These are phyloP conservation scores for Talaromyces albobiverticillius DNA, from an alignment of 2,329 filamentous ascomycete genomes.

Conservation along the genomic window DNA sequence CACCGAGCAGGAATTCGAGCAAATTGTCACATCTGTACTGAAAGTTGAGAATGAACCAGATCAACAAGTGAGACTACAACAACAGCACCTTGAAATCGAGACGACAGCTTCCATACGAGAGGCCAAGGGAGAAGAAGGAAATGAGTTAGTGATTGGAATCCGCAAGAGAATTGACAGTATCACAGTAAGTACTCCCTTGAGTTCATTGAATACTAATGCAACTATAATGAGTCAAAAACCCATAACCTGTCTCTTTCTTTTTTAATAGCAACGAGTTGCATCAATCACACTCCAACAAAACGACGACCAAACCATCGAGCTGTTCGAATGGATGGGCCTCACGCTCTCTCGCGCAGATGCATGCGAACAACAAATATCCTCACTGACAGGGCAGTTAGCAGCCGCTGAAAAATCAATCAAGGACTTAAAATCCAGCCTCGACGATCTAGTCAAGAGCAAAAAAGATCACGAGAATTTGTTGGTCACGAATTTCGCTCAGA, in stretches of 20 bases:
- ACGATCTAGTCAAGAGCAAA: conserved; percentile 58
- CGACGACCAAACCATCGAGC: conserved; percentile 54
- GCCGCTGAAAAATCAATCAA: conserved; percentile 50
- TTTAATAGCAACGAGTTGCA: conserved; percentile 57
- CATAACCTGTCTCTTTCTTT: conserved; percentile 12
- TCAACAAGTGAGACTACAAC: conserved; percentile 10
- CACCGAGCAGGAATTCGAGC: conserved; percentile 40
- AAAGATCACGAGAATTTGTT: conserved; percentile 55
- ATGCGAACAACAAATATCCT: conserved; percentile 42
- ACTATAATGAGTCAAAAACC: conserved; percentile 17
- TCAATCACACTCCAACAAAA: conserved; percentile 51
- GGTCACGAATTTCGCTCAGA: conserved; percentile 55
- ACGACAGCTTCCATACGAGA: conserved; percentile 27
- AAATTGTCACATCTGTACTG: conserved; percentile 35
- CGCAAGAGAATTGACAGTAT: conserved; percentile 49
- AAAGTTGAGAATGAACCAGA: conserved; percentile 21
- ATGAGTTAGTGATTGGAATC: conserved; percentile 39
- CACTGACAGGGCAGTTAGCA: conserved; percentile 38
- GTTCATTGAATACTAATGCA: conserved; percentile 12
- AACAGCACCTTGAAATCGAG: conserved; percentile 28
- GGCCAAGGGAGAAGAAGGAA: conserved; percentile 24
- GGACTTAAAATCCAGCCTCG: conserved; percentile 53
- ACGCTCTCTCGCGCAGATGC: conserved; percentile 44
- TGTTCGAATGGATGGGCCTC: conserved; percentile 56
- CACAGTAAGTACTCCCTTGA: conserved; percentile 29